Evolutionary conservation across 163 green algal species (phyloP), one percentile per base, ranked within the genome.

Genomic region (Chlamydomonas reinhardtii): DNA sequence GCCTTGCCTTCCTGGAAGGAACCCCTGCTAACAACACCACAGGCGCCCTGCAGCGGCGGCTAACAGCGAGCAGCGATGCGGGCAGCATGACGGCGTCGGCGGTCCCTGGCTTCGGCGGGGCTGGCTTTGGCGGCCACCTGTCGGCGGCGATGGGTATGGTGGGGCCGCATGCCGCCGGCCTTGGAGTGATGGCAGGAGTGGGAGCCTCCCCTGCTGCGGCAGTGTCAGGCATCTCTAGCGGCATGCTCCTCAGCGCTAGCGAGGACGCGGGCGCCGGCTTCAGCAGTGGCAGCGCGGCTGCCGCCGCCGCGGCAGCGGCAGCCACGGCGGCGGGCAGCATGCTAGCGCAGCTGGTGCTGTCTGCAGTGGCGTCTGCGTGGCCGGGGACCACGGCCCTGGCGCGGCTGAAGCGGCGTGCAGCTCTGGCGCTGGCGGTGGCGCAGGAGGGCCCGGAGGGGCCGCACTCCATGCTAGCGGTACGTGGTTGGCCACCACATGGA

Each of bases 381-480:
- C 80, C 80, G 0, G 80, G 80, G 2, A 43, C 20, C 34, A 52
- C 27, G 6, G 54, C 80, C 4, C 80, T 86, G 12, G 56, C 69
- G 4, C n/a, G 80, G 12, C 56, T 86, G 2, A 86, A 86, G 70
- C 69, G 80, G 34, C 34, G 80, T 8, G 80, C 80, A 17, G 80
- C 80, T 17, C 70, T 86, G 15, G 70, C 80, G 4, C 70, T 86
- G 54, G 80, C 80, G 8, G 70, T 71, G 20, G 70, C 80, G 22
- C 17, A 29, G 25, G 70, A 79, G 1, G 80, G 80, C 0, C 80
- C 80, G 2, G 80, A 86, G 56, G 80, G 80, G 6, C 80, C 80
- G 4, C n/a, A 86, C 39, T 74, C 70, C 24, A 79, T 86, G 80
- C 70, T 86, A 4, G 80, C 80, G 54, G 80, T 86, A 14, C 2